Evolutionary conservation across 768 basidiomycete species (phyloP), one percentile per base, ranked within the genome.

Genomic region (Lentinula lateritia): DNA sequence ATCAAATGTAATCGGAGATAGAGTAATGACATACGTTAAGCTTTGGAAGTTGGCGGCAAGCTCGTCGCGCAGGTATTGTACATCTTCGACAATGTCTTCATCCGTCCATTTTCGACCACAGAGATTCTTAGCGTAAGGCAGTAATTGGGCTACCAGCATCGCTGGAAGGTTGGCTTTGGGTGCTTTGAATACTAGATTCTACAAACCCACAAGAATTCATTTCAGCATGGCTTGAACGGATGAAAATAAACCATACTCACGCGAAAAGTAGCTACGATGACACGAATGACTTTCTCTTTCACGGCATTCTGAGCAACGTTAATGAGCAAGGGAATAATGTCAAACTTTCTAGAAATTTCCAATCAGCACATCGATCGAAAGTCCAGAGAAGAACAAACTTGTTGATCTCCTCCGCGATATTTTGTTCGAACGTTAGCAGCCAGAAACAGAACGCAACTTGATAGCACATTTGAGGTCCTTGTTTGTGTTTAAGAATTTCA

Each of bases 261-360:
- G 58, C 91, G 80, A 76, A 98, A 92, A 1, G 95, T 93, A 13
- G 97, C 93, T 41, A 98, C 80, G 60, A 95, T 87, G 13, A 98
- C 90, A 8, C 97, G 87, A 63, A 93, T 90, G 34, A 99, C 93
- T 74, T 99, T 99, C 76, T 98, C 96, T 73, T 99, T 99, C 36
- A 92, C 90, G 5, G 95, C 95, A 6, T 78, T 83, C 70, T 95
- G 92, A 2, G 94, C 94, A 42, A 93, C 85, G 50, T 89, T 84
- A 36, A 88, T 86, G 42, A 99, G 79, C 23, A 92, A 76, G 28
- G 94, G 92, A 66, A 97, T 88, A 39, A 98, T 81, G 69, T 96
- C 92, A 72, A 88, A 96, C 72, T 88, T 90, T 77, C 95, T 97
- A 61, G 10, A 12, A 66, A 18, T 35, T 13, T 53, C 32, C 18